These are phyloP conservation scores for Osmanthus fragrans DNA, from an alignment of 257 asterid species.

Conservation along the genomic window DNA sequence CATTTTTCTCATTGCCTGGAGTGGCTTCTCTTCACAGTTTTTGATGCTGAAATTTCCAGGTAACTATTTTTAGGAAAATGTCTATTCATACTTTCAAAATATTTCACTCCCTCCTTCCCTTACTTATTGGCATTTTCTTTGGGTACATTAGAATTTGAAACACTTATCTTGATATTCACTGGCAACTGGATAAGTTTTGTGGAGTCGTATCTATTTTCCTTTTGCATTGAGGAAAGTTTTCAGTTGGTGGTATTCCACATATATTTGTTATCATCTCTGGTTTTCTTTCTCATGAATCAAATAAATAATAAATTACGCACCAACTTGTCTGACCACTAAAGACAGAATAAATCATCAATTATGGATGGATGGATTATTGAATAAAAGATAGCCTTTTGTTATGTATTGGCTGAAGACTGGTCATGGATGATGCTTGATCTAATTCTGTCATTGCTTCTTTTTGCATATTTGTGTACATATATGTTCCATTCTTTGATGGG, in stretches of 20 bases:
- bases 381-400: conserved; percentile 13
- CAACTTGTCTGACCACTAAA: not conserved
- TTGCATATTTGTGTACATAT: conserved; percentile 19
- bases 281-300: conserved; percentile 12
- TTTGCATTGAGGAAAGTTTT: not conserved
- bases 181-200: conserved; percentile 4
- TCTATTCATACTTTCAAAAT: conserved; percentile 1
- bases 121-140: conserved; percentile 13
- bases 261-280: not conserved
- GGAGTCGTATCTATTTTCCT: not conserved
- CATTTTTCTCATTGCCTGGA: conserved; percentile 98
- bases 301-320: conserved; percentile 1
- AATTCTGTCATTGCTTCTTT: conserved; percentile 16
- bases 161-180: conserved; percentile 16
- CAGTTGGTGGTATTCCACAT: not conserved
- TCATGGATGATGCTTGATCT: conserved; percentile 3
- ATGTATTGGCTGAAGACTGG: conserved; percentile 4
- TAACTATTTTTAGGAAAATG: conserved; percentile 23
- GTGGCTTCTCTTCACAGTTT: conserved; percentile 98
- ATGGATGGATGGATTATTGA: conserved; percentile 4
- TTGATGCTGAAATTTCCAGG: conserved; percentile 98
- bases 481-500: conserved; percentile 11
- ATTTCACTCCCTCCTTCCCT: conserved; percentile 13
- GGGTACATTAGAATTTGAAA: conserved; percentile 5
- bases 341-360: not conserved